These are phyloP conservation scores for Podila epicladia DNA, from an alignment of 192 early-diverging fungal genomes.

Conservation along the genomic window DNA sequence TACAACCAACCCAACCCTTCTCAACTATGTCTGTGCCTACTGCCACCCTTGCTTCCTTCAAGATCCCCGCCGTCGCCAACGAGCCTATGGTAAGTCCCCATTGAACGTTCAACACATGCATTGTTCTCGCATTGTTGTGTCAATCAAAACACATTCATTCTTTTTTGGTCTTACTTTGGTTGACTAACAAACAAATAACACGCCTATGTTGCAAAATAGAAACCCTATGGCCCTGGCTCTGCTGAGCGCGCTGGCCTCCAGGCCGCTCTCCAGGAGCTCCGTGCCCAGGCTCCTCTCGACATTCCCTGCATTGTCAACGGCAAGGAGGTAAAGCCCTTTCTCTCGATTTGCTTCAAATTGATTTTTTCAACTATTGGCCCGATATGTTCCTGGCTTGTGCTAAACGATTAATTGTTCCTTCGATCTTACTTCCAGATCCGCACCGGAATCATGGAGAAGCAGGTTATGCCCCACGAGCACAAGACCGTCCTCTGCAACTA, in stretches of 20 bases:
- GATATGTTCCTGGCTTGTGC: neutral
- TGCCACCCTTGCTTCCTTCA: slow-evolving; percentile 80
- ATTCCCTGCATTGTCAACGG: slow-evolving; percentile 91
- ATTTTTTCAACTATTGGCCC: neutral
- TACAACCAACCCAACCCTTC: neutral
- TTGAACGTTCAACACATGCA: neutral
- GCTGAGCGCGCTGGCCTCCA: slow-evolving; percentile 77
- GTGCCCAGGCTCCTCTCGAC: slow-evolving; percentile 71
- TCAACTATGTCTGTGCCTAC: slow-evolving; percentile 55
- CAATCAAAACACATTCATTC: neutral
- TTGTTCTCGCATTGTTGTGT: neutral
- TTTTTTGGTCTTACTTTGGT: neutral
- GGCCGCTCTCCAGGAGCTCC: slow-evolving; percentile 82
- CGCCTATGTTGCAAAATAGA: slow-evolving; percentile 39
- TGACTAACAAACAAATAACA: neutral
- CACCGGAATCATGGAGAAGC: slow-evolving; percentile 73
- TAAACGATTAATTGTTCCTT: neutral
- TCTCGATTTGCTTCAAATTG: neutral
- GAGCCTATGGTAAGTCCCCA: slow-evolving; percentile 78
- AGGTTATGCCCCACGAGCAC: slow-evolving; percentile 88
- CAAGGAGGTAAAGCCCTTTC: slow-evolving; percentile 67
- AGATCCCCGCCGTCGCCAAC: slow-evolving; percentile 83
- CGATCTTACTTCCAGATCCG: slow-evolving; percentile 37
- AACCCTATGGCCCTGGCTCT: slow-evolving; percentile 79
- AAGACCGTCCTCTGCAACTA: slow-evolving; percentile 81